phyloP scores from a whole-genome alignment of 306 rosid species.

The Benincasa hispida region DNA sequence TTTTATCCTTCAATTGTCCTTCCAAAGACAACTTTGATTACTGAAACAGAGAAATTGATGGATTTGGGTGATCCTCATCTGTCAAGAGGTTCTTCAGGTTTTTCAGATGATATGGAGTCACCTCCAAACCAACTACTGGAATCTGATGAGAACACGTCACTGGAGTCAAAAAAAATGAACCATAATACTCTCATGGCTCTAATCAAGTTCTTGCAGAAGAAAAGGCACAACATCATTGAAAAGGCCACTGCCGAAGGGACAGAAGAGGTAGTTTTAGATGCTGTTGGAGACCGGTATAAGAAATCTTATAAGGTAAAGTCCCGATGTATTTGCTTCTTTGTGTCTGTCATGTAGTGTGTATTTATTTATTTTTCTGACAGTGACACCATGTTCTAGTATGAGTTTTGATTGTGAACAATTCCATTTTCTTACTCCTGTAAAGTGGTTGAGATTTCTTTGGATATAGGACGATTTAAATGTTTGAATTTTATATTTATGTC shows the following conservation, averaged over 20 bases:
- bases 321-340: background rate
- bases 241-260: constrained; percentile 98
- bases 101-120: constrained; percentile 81
- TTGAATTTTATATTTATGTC: background rate
- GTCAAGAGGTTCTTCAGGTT: constrained; percentile 68
- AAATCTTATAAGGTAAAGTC: constrained; percentile 66
- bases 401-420: background rate
- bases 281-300: constrained; percentile 75
- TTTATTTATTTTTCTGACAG: background rate
- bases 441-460: background rate
- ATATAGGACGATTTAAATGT: background rate
- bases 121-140: constrained; percentile 33
- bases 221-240: constrained; percentile 62
- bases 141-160: constrained; percentile 50
- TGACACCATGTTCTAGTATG: background rate
- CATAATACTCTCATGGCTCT: constrained; percentile 99
- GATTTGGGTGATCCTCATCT: constrained; percentile 56
- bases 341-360: background rate
- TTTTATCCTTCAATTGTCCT: constrained; percentile 69
- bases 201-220: constrained; percentile 83
- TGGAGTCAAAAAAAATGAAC: constrained; percentile 76
- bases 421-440: background rate
- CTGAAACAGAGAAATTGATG: constrained; percentile 57
- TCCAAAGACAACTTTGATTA: constrained; percentile 63
- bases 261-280: constrained; percentile 89